Evolutionary conservation across 2,329 filamentous ascomycete species (phyloP).

Genomic region (Cryphonectria carpinicola): DNA sequence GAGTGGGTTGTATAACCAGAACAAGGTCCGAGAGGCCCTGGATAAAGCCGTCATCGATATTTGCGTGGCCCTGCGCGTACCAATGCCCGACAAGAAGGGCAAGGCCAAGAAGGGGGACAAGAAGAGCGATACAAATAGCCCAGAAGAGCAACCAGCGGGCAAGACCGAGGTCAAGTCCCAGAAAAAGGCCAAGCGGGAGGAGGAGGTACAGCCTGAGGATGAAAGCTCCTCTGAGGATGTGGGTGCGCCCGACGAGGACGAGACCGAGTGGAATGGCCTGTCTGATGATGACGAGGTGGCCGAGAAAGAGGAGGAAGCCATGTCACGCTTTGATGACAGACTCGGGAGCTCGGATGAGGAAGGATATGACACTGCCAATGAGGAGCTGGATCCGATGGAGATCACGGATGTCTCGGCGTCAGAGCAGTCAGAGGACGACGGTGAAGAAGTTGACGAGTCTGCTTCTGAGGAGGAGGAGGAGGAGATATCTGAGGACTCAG

Average conservation of each 20-base stretch:
- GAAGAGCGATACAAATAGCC: conserved; percentile 34
- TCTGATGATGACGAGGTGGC: conserved; percentile 41
- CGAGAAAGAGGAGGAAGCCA: conserved; percentile 39
- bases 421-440: conserved; percentile 28
- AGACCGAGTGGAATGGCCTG: conserved; percentile 38
- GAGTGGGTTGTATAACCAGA: conserved; percentile 58
- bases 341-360: conserved; percentile 29
- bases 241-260: conserved; percentile 41
- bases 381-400: conserved; percentile 28
- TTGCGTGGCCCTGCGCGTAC: conserved; percentile 53
- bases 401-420: conserved; percentile 31
- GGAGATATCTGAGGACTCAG: conserved; percentile 24
- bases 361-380: conserved; percentile 29
- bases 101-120: conserved; percentile 39
- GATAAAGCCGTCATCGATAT: conserved; percentile 53
- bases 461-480: conserved; percentile 29
- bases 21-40: conserved; percentile 53
- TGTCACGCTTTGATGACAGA: conserved; percentile 24
- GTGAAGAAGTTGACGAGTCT: conserved; percentile 33
- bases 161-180: conserved; percentile 28
- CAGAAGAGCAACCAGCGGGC: conserved; percentile 38
- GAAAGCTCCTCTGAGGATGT: conserved; percentile 26
- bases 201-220: conserved; percentile 32
- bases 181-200: conserved; percentile 33
- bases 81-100: conserved; percentile 49